Evolutionary conservation across 2,329 filamentous ascomycete species (phyloP), one percentile per base, ranked within the genome.

Genomic region (Trematosphaeria pertusa): DNA sequence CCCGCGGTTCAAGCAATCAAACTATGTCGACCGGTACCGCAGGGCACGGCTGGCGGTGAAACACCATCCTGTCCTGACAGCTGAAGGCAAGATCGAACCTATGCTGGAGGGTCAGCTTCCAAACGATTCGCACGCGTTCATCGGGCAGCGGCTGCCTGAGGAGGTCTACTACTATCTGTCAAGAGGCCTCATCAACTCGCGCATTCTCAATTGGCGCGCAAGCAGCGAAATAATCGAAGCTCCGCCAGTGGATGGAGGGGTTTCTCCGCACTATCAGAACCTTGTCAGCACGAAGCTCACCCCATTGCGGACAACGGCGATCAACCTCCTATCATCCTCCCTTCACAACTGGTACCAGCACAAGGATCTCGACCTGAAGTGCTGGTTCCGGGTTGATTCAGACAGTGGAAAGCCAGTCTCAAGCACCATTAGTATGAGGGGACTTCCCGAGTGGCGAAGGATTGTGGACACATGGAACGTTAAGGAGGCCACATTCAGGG

Each of bases 91-190:
- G 61, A 82, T 96, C 38, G 82, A 84, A 49, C 87, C 91, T 12
- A 80, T 90, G 61, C 86, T 92, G 59, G 82, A 80, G 43, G 87
- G 89, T 6, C 80, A 84, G 43, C 82, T 91, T 15, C 92, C 94
- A 2, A 82, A 82, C 35, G 92, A 97, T 67, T 87, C 94, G 56
- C 89, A 95, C 66, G 87, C 93, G 64, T 92, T 97, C 66, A 84
- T 97, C 52, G 91, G 91, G n/a, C 84, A 95, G 48, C 88, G 92
- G 49, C 79, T 99, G 4, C 91, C 94, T 0, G 86, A 91, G 31
- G 94, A 99, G 72, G 79, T 97, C 14, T 92, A 93, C 69, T 88
- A 91, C 71, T 97, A 97, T 70, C 80, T 97, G 38, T 91, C 91
- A 48, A 86, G 83, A 40, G 94, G 91, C 24, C 76, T 97, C 33